phyloP scores from a whole-genome alignment of 179 eudicot genomes.

The Silene vulgaris region DNA sequence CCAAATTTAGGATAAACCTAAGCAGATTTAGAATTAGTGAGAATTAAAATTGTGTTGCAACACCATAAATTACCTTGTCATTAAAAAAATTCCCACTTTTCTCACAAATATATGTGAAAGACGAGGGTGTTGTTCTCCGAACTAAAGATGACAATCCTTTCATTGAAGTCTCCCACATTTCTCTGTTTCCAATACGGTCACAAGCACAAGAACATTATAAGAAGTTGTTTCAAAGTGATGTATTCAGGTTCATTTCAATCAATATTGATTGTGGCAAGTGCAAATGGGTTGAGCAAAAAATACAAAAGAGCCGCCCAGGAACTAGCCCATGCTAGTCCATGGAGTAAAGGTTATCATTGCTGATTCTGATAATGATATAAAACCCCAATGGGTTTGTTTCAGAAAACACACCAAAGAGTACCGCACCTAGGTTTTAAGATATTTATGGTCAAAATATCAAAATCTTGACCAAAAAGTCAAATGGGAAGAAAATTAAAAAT shows the following conservation, averaged over 20 bases:
- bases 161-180: conserved; percentile 99
- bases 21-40: not conserved
- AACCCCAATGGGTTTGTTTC: no score
- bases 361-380: no score
- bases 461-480: no score
- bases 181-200: conserved; percentile 47
- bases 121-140: conserved; percentile 74
- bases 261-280: not conserved
- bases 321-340: no score
- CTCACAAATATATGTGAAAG: conserved; percentile 80
- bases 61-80: conserved; percentile 60
- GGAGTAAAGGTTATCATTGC: no score
- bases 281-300: no score
- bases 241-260: conserved; percentile 2
- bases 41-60: not conserved
- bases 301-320: no score
- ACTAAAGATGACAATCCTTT: conserved; percentile 77
- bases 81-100: conserved; percentile 52
- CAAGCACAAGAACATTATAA: conserved; percentile 17
- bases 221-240: not conserved
- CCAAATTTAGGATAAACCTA: conserved; percentile 13
- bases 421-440: not conserved
- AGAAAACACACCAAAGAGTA: not conserved
- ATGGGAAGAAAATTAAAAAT: no score
- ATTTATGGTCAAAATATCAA: no score